Conservation (phyloP, 495 filamentous ascomycete genomes). For the Stereocaulon alpinum region DNA sequence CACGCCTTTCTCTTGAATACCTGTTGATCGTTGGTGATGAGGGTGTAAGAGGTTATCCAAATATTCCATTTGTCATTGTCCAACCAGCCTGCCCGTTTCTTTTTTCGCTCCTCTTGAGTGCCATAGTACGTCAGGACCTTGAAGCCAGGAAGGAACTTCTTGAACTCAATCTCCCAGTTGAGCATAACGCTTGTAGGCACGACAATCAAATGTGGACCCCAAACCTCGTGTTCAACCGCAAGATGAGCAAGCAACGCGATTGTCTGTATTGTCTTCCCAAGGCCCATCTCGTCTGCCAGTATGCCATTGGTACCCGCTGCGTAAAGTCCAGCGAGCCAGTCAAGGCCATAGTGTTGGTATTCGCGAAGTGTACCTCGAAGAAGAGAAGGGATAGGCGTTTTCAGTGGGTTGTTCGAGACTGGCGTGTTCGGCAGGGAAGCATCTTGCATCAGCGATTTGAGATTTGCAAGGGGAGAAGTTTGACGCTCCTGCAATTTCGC, state of each 20-base stretch:
- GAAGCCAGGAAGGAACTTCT: slow-evolving; percentile 97
- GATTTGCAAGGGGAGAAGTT: neutral
- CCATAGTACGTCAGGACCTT: slow-evolving; percentile 98
- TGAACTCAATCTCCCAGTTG: slow-evolving; percentile 99
- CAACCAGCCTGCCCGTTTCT: slow-evolving; percentile 84
- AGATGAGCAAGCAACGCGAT: slow-evolving; percentile 91
- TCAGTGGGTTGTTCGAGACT: slow-evolving; percentile 33
- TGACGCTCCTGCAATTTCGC: neutral
- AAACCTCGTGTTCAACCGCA: slow-evolving; percentile 80
- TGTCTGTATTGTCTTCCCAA: slow-evolving; percentile 98
- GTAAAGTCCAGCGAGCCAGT: slow-evolving; percentile 92
- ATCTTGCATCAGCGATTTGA: slow-evolving; percentile 14
- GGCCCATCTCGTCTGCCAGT: slow-evolving; percentile 98
- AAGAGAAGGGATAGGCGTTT: slow-evolving; percentile 77
- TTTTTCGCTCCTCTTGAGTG: slow-evolving; percentile 77
- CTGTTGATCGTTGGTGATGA: slow-evolving; percentile 85
- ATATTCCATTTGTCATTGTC: slow-evolving; percentile 91
- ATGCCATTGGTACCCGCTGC: slow-evolving; percentile 93
- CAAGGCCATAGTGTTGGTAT: slow-evolving; percentile 92
- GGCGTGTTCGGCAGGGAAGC: slow-evolving; percentile 30
- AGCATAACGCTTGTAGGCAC: slow-evolving; percentile 98
- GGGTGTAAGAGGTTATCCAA: slow-evolving; percentile 91
- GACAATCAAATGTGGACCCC: slow-evolving; percentile 93
- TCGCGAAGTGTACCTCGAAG: slow-evolving; percentile 85
- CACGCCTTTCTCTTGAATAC: slow-evolving; percentile 89